Base-by-base conservation (phyloP, 78 protist species). In the Cyanophora paradoxa region DNA sequence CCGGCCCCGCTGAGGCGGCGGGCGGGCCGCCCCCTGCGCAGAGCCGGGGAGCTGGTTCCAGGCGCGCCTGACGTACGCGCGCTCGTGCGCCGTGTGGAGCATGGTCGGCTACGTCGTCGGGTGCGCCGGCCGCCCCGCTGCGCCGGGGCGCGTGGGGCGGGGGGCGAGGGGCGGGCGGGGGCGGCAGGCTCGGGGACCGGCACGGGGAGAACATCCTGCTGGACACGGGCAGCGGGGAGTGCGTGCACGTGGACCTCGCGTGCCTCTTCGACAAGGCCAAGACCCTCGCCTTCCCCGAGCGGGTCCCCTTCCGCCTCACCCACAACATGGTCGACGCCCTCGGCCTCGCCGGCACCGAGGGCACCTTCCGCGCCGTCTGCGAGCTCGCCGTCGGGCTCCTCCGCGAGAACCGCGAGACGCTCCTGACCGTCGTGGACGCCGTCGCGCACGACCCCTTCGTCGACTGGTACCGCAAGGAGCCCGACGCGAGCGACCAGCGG, bases 251-350 rank as follows among this genome's bases (percentile, higher is more conserved):
- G 24, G 99, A 96, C 71, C 88, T 92, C 73, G 89, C 91, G 71
- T 86, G 93, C 58, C 40, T 93, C 39, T 96, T 96, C 80, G 71
- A 82, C 79, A 88, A 86, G 71, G 98, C 95, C n/a, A 42, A 46
- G 65, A 56, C 83, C 20, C 75, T 92, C 58, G n/a, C 20, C 0
- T 70, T 67, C 28, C 90, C 93, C 8, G 97, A 93, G 68, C 30
- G 64, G 6, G 98, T 95, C 17, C 97, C 96, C 30, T 95, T 91
- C 86, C 80, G 98, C 17, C 79, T 95, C 41, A 95, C 98, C 17
- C 88, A 62, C 39, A 93, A 95, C 82, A 74, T 95, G 82, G 78
- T 88, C 26, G 94, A 91, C 72, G 96, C 87, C 1, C 26, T 93
- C 37, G 97, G 98, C 22, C 61, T 86, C 8, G 13, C 63, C 6